phyloP scores from a whole-genome alignment of 345 rosid genomes.

The Toxicodendron radicans region DNA sequence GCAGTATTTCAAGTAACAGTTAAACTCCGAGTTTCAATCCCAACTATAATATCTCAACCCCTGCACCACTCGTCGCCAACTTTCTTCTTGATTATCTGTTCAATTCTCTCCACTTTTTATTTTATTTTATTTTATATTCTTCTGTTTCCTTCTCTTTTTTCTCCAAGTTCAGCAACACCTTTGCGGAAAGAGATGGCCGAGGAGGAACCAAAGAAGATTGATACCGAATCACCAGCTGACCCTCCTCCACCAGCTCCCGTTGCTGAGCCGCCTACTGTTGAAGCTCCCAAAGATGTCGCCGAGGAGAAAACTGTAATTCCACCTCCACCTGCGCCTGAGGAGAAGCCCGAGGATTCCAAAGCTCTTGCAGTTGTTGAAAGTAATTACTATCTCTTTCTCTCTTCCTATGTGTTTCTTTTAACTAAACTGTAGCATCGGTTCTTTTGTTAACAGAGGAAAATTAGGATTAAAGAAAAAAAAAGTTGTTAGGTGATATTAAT shows the following conservation, averaged over 20 bases:
- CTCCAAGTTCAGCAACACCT: not conserved
- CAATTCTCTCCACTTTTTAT: not conserved
- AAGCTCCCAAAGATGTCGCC: constrained; percentile 33
- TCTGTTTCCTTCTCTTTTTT: not conserved
- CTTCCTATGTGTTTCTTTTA: not conserved
- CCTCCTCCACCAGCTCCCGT: constrained; percentile 17
- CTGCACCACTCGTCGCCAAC: not conserved
- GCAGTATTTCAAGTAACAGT: constrained; percentile 7
- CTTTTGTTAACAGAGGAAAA: too few relatives aligned
- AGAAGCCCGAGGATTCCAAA: constrained; percentile 35
- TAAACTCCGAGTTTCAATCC: constrained; percentile 3
- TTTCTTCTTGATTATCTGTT: not conserved
- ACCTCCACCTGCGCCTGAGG: constrained; percentile 30
- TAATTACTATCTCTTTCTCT: constrained; percentile 5
- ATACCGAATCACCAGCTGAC: constrained; percentile 30
- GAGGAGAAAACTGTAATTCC: constrained; percentile 49
- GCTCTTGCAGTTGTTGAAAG: constrained; percentile 39
- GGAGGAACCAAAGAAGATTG: constrained; percentile 47
- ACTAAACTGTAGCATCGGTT: not conserved
- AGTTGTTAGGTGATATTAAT: too few relatives aligned
- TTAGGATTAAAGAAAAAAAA: too few relatives aligned
- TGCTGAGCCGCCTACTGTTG: constrained; percentile 24
- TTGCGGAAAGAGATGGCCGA: constrained; percentile 39
- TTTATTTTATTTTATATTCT: too few relatives aligned
- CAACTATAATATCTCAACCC: constrained; percentile 35